Conservation (phyloP, 371 early-diverging fungal genomes). For the Saksenaea oblongispora region DNA sequence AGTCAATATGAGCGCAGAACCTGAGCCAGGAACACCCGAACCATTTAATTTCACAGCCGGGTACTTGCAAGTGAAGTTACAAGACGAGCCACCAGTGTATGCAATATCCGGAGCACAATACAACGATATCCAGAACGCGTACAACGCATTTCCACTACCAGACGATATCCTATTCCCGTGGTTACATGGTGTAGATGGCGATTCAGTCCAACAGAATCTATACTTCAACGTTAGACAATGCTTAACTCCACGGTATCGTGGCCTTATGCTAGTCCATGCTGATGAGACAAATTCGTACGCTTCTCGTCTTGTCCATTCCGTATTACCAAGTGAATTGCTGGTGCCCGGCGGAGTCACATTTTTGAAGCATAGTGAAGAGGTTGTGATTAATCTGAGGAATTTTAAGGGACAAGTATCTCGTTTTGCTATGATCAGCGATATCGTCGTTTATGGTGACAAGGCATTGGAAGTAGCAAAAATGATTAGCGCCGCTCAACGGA, state of each 20-base stretch:
- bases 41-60: slow-evolving; percentile 18
- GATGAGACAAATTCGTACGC: slow-evolving; percentile 15
- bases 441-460: slow-evolving; percentile 49
- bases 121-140: slow-evolving; percentile 14
- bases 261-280: slow-evolving; percentile 44
- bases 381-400: slow-evolving; percentile 59
- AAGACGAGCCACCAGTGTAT: slow-evolving; percentile 7
- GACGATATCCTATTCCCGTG: slow-evolving; percentile 64
- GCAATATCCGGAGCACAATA: slow-evolving; percentile 23
- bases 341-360: slow-evolving; percentile 18
- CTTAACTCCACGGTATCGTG: slow-evolving; percentile 45
- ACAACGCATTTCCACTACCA: slow-evolving; percentile 50
- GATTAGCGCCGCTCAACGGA: slow-evolving; percentile 47
- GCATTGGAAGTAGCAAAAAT: slow-evolving; percentile 43
- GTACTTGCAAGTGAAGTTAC: slow-evolving; percentile 5
- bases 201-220: slow-evolving; percentile 49
- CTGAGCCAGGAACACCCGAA: background rate
- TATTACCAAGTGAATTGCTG: slow-evolving; percentile 21
- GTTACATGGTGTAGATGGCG: slow-evolving; percentile 68
- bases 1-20: no score
- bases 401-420: slow-evolving; percentile 60
- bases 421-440: slow-evolving; percentile 59
- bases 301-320: slow-evolving; percentile 26
- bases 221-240: slow-evolving; percentile 59
- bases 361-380: slow-evolving; percentile 26